Evolutionary conservation across 495 filamentous ascomycete genomes (phyloP).

Genomic region (Talaromyces thailandensis): DNA sequence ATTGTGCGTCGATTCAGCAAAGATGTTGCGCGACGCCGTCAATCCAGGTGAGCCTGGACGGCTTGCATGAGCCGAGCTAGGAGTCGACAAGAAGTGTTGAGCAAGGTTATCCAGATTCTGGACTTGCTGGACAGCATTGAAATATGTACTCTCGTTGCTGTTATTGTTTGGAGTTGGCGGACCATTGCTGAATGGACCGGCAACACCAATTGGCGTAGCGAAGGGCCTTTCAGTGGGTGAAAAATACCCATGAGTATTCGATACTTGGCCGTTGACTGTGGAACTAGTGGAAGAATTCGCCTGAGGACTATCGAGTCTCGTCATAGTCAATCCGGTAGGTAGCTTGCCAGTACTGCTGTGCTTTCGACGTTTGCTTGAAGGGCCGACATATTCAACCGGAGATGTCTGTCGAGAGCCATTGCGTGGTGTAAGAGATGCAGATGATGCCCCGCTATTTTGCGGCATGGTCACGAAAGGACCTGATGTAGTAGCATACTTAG

Average conservation of each 20-base stretch:
- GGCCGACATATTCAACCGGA: conserved; percentile 50
- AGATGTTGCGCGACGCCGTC: conserved; percentile 33
- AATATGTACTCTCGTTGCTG: conserved; percentile 41
- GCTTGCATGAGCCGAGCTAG: conserved; percentile 51
- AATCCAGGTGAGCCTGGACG: conserved; percentile 33
- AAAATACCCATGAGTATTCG: conserved; percentile 27
- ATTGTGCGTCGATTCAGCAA: conserved; percentile 28
- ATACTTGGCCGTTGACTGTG: conserved; percentile 22
- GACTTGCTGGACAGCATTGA: conserved; percentile 34
- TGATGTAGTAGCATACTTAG: conserved; percentile 30
- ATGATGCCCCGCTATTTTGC: conserved; percentile 30
- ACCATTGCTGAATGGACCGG: conserved; percentile 43
- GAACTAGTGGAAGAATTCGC: conserved; percentile 18
- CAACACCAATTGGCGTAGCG: conserved; percentile 37
- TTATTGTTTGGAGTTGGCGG: conserved; percentile 57
- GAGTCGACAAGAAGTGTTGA: conserved; percentile 54
- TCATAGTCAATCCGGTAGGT: conserved; percentile 71
- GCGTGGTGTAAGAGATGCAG: conserved; percentile 47
- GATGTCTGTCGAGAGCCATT: conserved; percentile 66
- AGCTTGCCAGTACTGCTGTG: conserved; percentile 57
- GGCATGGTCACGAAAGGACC: conserved; percentile 24
- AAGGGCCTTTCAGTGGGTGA: conserved; percentile 38
- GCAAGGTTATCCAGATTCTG: conserved; percentile 49
- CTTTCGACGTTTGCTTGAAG: conserved; percentile 64
- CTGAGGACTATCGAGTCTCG: conserved; percentile 53